Conservation (phyloP, 768 basidiomycete genomes). For the Hirschioporus abietinus region DNA sequence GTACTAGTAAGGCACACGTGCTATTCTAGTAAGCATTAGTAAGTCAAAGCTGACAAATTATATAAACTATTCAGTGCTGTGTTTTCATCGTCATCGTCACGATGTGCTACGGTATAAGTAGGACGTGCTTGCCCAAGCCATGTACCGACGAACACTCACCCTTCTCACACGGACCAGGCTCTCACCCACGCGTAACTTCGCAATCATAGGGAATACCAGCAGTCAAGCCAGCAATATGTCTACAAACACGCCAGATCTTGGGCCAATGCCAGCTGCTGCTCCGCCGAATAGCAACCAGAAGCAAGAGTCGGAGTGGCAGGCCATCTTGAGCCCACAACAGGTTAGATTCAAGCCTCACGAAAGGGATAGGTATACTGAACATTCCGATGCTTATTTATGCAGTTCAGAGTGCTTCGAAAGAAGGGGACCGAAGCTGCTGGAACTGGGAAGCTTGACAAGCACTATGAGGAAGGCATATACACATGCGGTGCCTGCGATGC, state of each 20-base stretch:
- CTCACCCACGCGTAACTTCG: background rate
- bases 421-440: conserved; percentile 83
- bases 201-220: conserved; percentile 4
- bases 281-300: conserved; percentile 26
- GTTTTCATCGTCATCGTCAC: background rate
- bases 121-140: background rate
- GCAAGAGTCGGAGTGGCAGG: conserved; percentile 79
- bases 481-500: conserved; percentile 74
- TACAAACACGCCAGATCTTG: background rate
- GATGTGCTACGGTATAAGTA: background rate
- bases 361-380: background rate
- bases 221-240: background rate
- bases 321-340: conserved; percentile 76
- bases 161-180: background rate
- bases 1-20: no score
- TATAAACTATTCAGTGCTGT: no score
- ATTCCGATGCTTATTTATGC: conserved; percentile 2
- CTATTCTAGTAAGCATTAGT: no score
- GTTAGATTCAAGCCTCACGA: conserved; percentile 33
- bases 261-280: background rate
- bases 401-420: conserved; percentile 83
- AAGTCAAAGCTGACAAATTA: no score
- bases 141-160: background rate
- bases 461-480: conserved; percentile 62
- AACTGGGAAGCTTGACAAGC: conserved; percentile 77